phyloP scores from a whole-genome alignment of 2,329 filamentous ascomycete species.

The Xylaria sp. region DNA sequence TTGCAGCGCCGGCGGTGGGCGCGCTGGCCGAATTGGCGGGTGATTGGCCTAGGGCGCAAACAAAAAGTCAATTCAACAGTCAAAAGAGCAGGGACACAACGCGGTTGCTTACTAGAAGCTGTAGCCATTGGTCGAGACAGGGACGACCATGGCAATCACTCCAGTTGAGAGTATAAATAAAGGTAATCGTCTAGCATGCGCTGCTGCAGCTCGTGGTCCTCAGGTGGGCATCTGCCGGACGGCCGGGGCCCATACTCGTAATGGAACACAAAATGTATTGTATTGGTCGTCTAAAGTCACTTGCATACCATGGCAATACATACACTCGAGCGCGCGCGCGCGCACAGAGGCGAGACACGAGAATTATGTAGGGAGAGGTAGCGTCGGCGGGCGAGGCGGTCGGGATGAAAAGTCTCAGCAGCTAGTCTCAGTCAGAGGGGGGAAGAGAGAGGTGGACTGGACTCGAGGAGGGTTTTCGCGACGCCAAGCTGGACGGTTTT shows the following conservation, averaged over 20 bases:
- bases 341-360: conserved; percentile 20
- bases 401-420: conserved; percentile 2
- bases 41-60: conserved; percentile 44
- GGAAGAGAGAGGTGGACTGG: neutral
- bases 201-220: conserved; percentile 28
- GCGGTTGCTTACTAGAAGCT: conserved; percentile 43
- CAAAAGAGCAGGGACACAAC: conserved; percentile 7
- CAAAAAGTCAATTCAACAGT: conserved; percentile 38
- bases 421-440: conserved; percentile 16
- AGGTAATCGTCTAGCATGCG: conserved; percentile 39
- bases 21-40: conserved; percentile 46
- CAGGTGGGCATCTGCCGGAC: conserved; percentile 42
- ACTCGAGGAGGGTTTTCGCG: conserved; percentile 33
- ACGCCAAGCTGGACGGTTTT: conserved; percentile 21
- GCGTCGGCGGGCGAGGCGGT: conserved; percentile 26
- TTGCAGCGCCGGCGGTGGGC: conserved; percentile 37
- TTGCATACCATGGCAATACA: conserved; percentile 44
- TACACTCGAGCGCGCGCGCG: conserved; percentile 22
- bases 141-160: conserved; percentile 46
- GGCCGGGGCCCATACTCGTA: conserved; percentile 47
- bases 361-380: conserved; percentile 8
- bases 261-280: conserved; percentile 39
- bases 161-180: conserved; percentile 20
- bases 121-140: conserved; percentile 47
- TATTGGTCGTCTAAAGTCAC: conserved; percentile 32